These are phyloP conservation scores for Hyaloscypha variabilis DNA, from an alignment of 495 filamentous ascomycete genomes.

Conservation along the genomic window DNA sequence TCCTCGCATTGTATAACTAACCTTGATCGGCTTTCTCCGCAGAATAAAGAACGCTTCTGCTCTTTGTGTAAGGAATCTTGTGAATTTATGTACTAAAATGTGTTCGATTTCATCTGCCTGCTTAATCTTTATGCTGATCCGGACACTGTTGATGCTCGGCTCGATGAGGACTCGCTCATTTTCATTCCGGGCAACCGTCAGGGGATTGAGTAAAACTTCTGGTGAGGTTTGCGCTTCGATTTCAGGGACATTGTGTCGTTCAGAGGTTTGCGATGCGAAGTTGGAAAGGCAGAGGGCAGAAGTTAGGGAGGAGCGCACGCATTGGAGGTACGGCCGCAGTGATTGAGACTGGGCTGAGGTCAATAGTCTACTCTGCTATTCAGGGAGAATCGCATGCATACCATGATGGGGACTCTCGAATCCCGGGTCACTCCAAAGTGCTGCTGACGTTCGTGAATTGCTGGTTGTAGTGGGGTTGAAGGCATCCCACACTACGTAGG, in stretches of 20 bases:
- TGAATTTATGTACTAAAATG: constrained; percentile 97
- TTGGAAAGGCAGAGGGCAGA: constrained; percentile 94
- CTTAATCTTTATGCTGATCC: constrained; percentile 97
- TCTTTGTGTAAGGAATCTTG: constrained; percentile 90
- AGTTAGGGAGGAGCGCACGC: constrained; percentile 90
- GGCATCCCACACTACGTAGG: constrained; percentile 26
- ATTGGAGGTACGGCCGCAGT: constrained; percentile 94
- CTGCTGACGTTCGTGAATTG: constrained; percentile 8
- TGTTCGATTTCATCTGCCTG: constrained; percentile 99
- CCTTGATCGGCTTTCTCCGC: constrained; percentile 92
- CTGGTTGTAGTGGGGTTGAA: constrained; percentile 27
- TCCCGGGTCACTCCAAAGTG: constrained; percentile 8
- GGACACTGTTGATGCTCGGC: constrained; percentile 92
- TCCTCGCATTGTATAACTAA: constrained; percentile 37
- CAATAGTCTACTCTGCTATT: background rate
- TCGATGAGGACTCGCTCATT: constrained; percentile 94
- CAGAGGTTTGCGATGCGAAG: constrained; percentile 94
- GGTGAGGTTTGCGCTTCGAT: constrained; percentile 91
- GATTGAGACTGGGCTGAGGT: constrained; percentile 79
- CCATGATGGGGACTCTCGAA: constrained; percentile 20
- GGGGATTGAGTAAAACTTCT: constrained; percentile 90
- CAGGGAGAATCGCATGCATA: background rate
- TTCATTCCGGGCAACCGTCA: constrained; percentile 88
- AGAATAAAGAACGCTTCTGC: constrained; percentile 98
- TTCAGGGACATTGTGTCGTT: constrained; percentile 97